Base-by-base conservation (phyloP, 139 green algal genomes). In the Gonium pectorale region DNA sequence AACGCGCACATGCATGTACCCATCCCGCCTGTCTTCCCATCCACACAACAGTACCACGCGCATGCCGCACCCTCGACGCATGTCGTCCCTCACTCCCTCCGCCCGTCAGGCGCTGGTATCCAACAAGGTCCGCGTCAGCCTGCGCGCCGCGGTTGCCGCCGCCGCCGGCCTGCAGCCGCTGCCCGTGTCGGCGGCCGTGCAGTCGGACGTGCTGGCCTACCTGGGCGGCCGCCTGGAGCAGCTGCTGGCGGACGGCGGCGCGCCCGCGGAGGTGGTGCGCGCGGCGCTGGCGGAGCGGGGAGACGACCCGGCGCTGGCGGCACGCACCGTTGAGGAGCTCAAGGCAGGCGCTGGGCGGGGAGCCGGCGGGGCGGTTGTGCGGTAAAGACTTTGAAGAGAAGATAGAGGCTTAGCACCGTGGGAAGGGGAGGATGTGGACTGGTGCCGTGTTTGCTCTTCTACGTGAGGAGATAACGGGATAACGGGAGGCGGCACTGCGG, bases 151-250 rank as follows among this genome's bases (percentile, higher is more conserved):
- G 9, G 68, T 98, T 31, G 85, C 81, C 0, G 74, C 89, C 0
- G 90, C 96, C 31, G 94, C 96, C 2, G 83, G 66, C 6, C 63
- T 93, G 88, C 97, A 99, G 89, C 96, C 96, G 1, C 60, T 99
- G 2, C 24, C 70, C 0, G 95, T 98, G 19, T 63, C 59, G 6
- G 66, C 81, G 0, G 80, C 91, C n/a, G 62, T 84, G 66, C 77
- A 92, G 69, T 86, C 51, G 15, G 88, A 90, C 22, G 90, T 94
- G 51, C 46, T 95, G 0, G 80, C 91, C 13, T 99, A 97, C 87
- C 80, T 98, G 21, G 52, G 51, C 19, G 78, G 94, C 5, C 90
- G 97, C 15, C 90, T 99, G 87, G 97, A 99, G 95, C 96, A 99
- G 93, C 84, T 98, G 78, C 86, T 99, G 59, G 81, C 96, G 5